Base-by-base conservation (phyloP, 2,329 filamentous ascomycete genomes). In the Cladosporium cucumerinum region DNA sequence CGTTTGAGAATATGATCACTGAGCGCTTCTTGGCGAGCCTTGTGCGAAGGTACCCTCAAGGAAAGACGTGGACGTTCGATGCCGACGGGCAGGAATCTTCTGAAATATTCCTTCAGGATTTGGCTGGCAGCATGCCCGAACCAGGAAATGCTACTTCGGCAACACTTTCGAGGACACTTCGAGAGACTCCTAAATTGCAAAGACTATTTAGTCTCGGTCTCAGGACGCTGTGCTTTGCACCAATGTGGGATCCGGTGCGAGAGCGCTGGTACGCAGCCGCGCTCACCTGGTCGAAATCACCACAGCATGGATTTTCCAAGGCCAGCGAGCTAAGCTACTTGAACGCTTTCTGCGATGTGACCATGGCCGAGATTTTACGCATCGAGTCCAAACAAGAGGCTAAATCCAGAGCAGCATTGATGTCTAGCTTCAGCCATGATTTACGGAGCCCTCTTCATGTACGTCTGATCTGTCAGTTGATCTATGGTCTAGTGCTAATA, bases 361-460 rank as follows among this genome's bases (percentile, higher is more conserved):
- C 80, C 46, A 78, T 78, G 72, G 77, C 75, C 6, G 77, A 81
- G 65, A 68, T 80, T 8, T 72, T 76, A 30, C 69, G 78, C 7
- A 70, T 81, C 11, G 76, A 78, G 39, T 77, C 77, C 1, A 70
- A 77, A 14, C 73, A 73, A 12, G 75, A 77, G 5, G 81, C 84
- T 48, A 78, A 78, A 61, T 78, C 81, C 11, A 85, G 85, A 65
- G 78, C 79, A 1, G 82, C 84, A 11, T 82, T 86, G 51, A 79
- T 86, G n/a, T 79, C 80, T 0, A 82, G 79, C 0, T 81, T 85
- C 34, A 81, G 78, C 30, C 84, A 85, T 68, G 84, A 86, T 66
- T 74, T 85, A 10, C 76, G 82, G 2, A 80, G 72, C 39, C 83
- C 78, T 26, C 73, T 80, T 32, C 57, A 52, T 52, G 49, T 51